Evolutionary conservation across 2,329 filamentous ascomycete species (phyloP).

Genomic region (Aspergillus sp.): DNA sequence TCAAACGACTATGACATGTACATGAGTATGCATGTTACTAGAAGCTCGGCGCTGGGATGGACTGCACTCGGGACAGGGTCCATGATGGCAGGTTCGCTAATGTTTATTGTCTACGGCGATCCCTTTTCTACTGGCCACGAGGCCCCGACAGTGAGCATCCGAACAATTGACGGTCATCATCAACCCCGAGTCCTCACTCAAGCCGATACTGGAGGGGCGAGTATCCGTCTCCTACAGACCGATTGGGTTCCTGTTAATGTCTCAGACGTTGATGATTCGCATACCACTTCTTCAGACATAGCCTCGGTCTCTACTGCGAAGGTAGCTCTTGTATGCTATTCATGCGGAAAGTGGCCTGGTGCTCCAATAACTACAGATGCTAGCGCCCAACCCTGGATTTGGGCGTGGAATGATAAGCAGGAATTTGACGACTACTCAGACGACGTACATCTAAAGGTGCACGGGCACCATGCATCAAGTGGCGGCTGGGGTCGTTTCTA

Average conservation of each 20-base stretch:
- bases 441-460: slow-evolving; percentile 4
- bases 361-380: neutral
- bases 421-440: slow-evolving; percentile 1
- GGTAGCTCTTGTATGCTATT: slow-evolving; percentile 9
- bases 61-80: slow-evolving; percentile 12
- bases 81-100: slow-evolving; percentile 12
- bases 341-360: slow-evolving; percentile 8
- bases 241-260: neutral
- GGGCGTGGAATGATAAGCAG: slow-evolving; percentile 11
- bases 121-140: slow-evolving; percentile 2
- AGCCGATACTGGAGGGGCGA: neutral
- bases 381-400: slow-evolving; percentile 11
- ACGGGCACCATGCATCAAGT: neutral
- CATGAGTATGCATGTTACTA: slow-evolving; percentile 6
- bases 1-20: slow-evolving; percentile 11
- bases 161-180: slow-evolving; percentile 8
- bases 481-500: slow-evolving; percentile 12
- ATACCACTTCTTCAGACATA: neutral
- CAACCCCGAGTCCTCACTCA: neutral
- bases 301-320: neutral
- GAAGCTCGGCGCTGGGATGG: slow-evolving; percentile 10
- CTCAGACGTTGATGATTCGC: neutral
- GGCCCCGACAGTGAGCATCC: slow-evolving; percentile 7
- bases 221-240: slow-evolving; percentile 3
- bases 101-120: slow-evolving; percentile 13